Evolutionary conservation across 495 filamentous ascomycete species (phyloP), one percentile per base, ranked within the genome.

Genomic region (Patellaria atrata): DNA sequence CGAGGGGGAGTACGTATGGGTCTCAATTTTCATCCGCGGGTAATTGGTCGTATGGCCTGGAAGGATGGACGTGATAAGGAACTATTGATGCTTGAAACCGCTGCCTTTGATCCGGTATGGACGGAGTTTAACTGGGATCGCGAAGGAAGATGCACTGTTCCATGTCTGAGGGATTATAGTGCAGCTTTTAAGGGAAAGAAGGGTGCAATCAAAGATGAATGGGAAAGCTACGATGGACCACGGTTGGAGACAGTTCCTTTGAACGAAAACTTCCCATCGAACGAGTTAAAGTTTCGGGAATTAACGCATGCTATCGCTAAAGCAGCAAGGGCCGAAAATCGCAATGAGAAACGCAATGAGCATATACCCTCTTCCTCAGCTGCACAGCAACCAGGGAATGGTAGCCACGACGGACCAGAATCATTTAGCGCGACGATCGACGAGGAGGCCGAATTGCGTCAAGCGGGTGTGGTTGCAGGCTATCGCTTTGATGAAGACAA

Each of bases 1-100:
- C 60, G 65, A 23, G 68, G 68, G 15, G 68, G 67, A 7, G 61
- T 71, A 11, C 57, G 68, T 17, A 72, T 72, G 68, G 68, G 68
- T 1, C 51, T 72, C 28, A 71, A 71, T 34, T 72, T 68, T 50
- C 68, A 72, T 38, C 68, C 68, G 0, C 50, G 63, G 5, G 61
- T 70, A 2, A 55, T 72, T 16, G 68, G 68, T 0, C 53, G 65
- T 3, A 72, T 72, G 68, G 60, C 68, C 5, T 67, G 63, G 61
- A 66, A 66, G 37, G 68, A 72, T 36, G 57, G 59, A 0, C 52
- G 64, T 10, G 64, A 64, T 28, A 53, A 61, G 12, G 67, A 71
- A 31, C 57, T 70, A 22, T 44, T 59, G 3, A 72, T 70, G 67
- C 57, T 72, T 24, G 68, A 72, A 41, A 71, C 65, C 3, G 68